Evolutionary conservation across 495 filamentous ascomycete genomes (phyloP), one percentile per base, ranked within the genome.

Genomic region (Daldinia vernicosa): DNA sequence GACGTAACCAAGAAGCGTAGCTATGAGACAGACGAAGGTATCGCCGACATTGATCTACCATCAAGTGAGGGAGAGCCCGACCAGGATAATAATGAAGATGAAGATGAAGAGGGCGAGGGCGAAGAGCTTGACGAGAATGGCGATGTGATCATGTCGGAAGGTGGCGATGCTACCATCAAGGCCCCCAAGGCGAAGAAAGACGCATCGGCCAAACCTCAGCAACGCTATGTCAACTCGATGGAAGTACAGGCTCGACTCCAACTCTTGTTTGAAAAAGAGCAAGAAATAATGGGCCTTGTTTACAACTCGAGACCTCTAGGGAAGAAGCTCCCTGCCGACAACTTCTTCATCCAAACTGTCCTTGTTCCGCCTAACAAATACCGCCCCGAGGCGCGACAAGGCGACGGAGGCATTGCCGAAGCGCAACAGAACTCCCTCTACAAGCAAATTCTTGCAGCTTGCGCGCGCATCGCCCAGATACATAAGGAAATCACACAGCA

Each of bases 341-440:
- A 97, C 88, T 97, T 99, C 79, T 99, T 99, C 81, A 84, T 98
- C 52, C 88, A 90, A 67, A 89, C 84, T 33, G 81, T 99, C 35
- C 78, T 97, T 24, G 91, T 99, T 3, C 94, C 96, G 15, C 95
- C 96, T 0, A 98, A 95, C 76, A 92, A 89, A 72, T 98, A 91
- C 77, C 89, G 96, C n/a, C 93, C 94, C 24, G 94, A 94, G 77
- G 89, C 93, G n/a, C 84, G 86, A 32, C 91, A 92, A 47, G 91
- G 92, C 54, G 86, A 91, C 40, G 88, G 89, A 15, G 89, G 90
- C 39, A 89, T 98, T 62, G 86, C 92, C 47, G 96, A 99, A 79
- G 87, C 91, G 1, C 87, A 90, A 65, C 91, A 95, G 75, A 99
- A 99, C 79, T 87, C 84, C 1, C 85, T 92, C 0, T 95, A 97